Base-by-base conservation (phyloP, 2,329 filamentous ascomycete genomes). In the Aspergillus tanneri region DNA sequence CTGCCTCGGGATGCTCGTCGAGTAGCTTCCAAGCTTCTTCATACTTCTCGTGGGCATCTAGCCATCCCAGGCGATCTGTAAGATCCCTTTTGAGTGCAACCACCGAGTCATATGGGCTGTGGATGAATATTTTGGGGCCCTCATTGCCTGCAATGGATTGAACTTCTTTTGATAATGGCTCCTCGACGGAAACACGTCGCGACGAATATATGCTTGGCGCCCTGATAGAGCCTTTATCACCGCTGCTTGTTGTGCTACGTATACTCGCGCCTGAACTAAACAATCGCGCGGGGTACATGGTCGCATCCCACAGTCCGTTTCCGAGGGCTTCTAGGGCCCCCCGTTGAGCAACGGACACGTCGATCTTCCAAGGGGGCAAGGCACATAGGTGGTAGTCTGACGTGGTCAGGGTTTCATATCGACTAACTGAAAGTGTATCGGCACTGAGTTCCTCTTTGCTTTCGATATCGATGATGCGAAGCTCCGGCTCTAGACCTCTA, bases 41-140 rank as follows among this genome's bases (percentile, higher is more conserved):
- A 62, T 92, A 96, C 53, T 86, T 84, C 43, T 88, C 81, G 52
- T 86, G 88, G 49, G 92, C 87, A 22, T 95, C 67, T 11, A 97
- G 76, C 92, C 92, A 99, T 6, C 79, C 75, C 18, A 97, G 74
- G 62, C 95, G 90, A 69, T 99, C 93, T 3, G 83, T 77, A 12
- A 95, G 77, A 62, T 96, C 91, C 57, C 93, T 80, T 65, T 91
- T 91, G 2, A 93, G 89, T 0, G 90, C 89, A 46, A 96, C 75
- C n/a, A 97, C 86, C 61, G 91, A 97, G 69, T 99, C 93, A 64
- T 95, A 99, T 0, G 93, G 93, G 60, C 90, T 96, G 62, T 96
- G 90, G 32, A 99, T 89, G 65, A 96, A 96, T 12, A 99, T 87
- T 62, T 97, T 88, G 56, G 85, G 76, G 5, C 85, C 84, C 28